Conservation (phyloP, 2,329 filamentous ascomycete genomes). For the Fusarium oligoseptatum region DNA sequence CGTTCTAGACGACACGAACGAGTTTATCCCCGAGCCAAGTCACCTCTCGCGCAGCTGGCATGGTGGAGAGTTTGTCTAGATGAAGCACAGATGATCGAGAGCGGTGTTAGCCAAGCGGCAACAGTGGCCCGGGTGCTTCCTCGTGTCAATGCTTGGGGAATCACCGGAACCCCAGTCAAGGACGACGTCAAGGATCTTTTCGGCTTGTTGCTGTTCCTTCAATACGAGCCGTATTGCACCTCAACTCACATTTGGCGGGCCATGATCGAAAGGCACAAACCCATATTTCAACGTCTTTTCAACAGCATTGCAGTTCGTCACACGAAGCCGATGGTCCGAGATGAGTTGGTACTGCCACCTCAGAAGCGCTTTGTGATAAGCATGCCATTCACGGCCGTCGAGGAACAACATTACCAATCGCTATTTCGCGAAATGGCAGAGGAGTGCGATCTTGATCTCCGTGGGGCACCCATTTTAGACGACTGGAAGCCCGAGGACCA, state of each 20-base stretch:
- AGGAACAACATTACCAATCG: conserved; percentile 88
- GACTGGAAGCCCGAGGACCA: conserved; percentile 76
- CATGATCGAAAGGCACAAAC: conserved; percentile 71
- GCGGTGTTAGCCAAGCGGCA: conserved; percentile 85
- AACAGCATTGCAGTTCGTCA: conserved; percentile 82
- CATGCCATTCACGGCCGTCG: conserved; percentile 89
- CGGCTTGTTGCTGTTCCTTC: conserved; percentile 85
- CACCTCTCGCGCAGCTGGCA: conserved; percentile 82
- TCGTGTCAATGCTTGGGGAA: conserved; percentile 88
- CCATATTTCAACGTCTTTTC: conserved; percentile 78
- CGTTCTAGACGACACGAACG: conserved; percentile 75
- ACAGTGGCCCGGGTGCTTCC: conserved; percentile 84
- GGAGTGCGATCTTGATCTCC: conserved; percentile 73
- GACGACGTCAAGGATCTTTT: conserved; percentile 83
- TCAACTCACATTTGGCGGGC: conserved; percentile 75
- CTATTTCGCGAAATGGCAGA: conserved; percentile 82
- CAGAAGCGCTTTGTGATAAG: conserved; percentile 91
- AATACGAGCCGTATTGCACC: conserved; percentile 80
- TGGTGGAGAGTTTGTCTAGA: conserved; percentile 90
- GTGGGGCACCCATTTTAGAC: conserved; percentile 71
- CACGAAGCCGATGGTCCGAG: conserved; percentile 83
- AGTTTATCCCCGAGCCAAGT: conserved; percentile 75
- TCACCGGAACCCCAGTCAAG: conserved; percentile 88
- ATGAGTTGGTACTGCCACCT: conserved; percentile 82
- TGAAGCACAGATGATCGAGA: conserved; percentile 94